Percentiles rank a stretch among this genome's conserved stretches.
Conservation (phyloP, 345 rosid genomes). For the Garcia nutans region DNA sequence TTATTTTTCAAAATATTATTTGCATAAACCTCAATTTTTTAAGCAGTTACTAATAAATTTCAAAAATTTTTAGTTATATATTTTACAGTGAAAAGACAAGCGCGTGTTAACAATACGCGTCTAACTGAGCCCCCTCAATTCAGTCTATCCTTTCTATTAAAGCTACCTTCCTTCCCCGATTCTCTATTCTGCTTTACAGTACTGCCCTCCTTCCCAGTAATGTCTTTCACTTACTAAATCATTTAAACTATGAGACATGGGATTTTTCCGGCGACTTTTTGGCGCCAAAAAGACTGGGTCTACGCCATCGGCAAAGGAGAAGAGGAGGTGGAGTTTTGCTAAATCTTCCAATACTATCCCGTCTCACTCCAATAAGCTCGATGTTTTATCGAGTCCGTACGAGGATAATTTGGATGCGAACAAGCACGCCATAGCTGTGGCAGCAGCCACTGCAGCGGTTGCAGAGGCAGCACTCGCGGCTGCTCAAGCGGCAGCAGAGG, state of each 20-base stretch:
- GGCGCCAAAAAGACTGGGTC: conserved; percentile 43
- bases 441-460: conserved; percentile 38
- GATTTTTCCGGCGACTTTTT: conserved; percentile 72
- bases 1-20: too few species aligned
- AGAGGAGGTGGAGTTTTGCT: conserved; percentile 22
- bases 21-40: too few species aligned
- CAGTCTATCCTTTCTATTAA: conserved; percentile 1
- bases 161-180: not conserved
- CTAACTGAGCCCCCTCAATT: not conserved
- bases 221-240: not conserved
- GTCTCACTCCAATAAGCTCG: conserved; percentile 16
- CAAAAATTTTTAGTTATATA: too few species aligned
- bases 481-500: conserved; percentile 36
- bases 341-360: conserved; percentile 20
- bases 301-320: conserved; percentile 25
- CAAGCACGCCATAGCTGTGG: conserved; percentile 35
- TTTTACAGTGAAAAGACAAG: not conserved
- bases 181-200: not conserved
- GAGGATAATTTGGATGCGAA: conserved; percentile 33
- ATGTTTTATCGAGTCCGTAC: conserved; percentile 5
- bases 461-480: conserved; percentile 39
- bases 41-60: too few species aligned
- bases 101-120: conserved; percentile 15
- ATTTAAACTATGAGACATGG: conserved; percentile 52
- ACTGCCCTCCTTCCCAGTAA: not conserved